Base-by-base conservation (phyloP, 495 filamentous ascomycete species). In the Aspergillus heteromorphus region DNA sequence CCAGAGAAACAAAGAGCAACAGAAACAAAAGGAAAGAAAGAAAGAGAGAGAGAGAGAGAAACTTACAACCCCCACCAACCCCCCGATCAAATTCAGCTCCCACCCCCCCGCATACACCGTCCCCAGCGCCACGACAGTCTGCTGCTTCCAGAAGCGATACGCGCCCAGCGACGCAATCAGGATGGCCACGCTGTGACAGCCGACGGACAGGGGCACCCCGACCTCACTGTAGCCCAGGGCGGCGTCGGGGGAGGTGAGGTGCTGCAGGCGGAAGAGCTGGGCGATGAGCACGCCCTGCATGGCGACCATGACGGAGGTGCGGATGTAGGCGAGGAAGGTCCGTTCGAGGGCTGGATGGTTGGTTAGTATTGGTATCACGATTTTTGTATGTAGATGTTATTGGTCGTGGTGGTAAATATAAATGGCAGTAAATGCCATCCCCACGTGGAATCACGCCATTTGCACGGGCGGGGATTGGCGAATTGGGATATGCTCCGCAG, bases 291-390 rank as follows among this genome's bases (percentile, higher is more conserved):
- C 80, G 40, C 84, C 82, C 48, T 84, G 73, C 69, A 91, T 85
- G 5, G 87, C 79, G 19, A 92, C 71, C 6, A 81, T 73, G 20
- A 87, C 66, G 0, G 87, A 87, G 7, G 87, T 91, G 48, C 88
- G 84, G 40, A 90, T 76, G 68, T 91, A 92, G 47, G 77, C 83
- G 41, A 92, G 82, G 65, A 87, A 92, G 30, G 87, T 93, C 53
- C 87, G 76, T 69, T 93, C 87, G 21, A 90, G 76, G 25, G 88
- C 89, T 92, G n/a, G n/a, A n/a, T n/a, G n/a, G 42, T 16, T 31
- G 10, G 27, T 18, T 1, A 29, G 21, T 23, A 18, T 20, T 55
- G 38, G 18, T 29, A 54, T 43, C 36, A 23, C 42, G 25, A 20
- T 20, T 43, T 20, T n/a, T n/a, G n/a, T n/a, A n/a, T n/a, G n/a